A percentile compares a stretch with the other conserved stretches of the same genome.
phyloP scores from a whole-genome alignment of 2,329 filamentous ascomycete species.

The Pseudonectria buxi region DNA sequence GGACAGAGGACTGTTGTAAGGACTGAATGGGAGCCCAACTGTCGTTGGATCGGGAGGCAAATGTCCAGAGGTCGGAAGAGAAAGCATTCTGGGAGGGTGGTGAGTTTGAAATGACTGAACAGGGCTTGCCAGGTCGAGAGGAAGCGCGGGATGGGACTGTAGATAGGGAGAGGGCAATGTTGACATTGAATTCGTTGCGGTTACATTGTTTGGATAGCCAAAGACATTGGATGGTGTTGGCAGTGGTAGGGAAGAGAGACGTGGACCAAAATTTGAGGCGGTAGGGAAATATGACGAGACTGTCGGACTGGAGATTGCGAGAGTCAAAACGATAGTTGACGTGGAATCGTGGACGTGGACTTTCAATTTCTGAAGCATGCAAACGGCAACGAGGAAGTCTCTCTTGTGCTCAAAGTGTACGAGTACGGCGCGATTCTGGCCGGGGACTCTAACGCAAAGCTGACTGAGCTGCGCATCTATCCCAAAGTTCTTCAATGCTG shows the following conservation, averaged over 20 bases:
- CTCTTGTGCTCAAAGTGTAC: slow-evolving; percentile 23
- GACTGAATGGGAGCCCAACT: slow-evolving; percentile 12
- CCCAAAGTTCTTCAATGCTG: slow-evolving; percentile 13
- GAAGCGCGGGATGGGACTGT: too few relatives aligned
- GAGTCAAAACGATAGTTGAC: not conserved
- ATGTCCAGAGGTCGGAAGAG: slow-evolving; percentile 3
- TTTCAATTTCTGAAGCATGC: slow-evolving; percentile 25
- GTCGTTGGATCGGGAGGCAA: slow-evolving; percentile 1
- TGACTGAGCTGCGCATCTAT: slow-evolving; percentile 12
- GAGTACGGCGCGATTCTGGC: slow-evolving; percentile 18
- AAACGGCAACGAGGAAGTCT: slow-evolving; percentile 27
- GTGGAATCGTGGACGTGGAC: slow-evolving; percentile 19
- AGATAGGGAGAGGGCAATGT: too few relatives aligned
- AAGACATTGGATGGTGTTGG: not conserved
- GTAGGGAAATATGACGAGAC: not conserved
- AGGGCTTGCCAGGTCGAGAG: not conserved
- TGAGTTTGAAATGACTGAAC: not conserved
- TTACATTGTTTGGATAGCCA: too few relatives aligned
- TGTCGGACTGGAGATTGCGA: not conserved
- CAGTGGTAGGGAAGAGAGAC: slow-evolving; percentile 18
- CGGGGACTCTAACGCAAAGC: slow-evolving; percentile 20
- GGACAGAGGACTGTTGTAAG: slow-evolving; percentile 16
- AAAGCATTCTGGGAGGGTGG: slow-evolving; percentile 8
- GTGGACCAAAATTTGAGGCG: slow-evolving; percentile 11
- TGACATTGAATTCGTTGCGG: too few relatives aligned